A percentile compares a stretch with the other conserved stretches of the same genome.
Evolutionary conservation across 2,329 filamentous ascomycete genomes (phyloP).

Genomic region (Xylariaceae sp.): DNA sequence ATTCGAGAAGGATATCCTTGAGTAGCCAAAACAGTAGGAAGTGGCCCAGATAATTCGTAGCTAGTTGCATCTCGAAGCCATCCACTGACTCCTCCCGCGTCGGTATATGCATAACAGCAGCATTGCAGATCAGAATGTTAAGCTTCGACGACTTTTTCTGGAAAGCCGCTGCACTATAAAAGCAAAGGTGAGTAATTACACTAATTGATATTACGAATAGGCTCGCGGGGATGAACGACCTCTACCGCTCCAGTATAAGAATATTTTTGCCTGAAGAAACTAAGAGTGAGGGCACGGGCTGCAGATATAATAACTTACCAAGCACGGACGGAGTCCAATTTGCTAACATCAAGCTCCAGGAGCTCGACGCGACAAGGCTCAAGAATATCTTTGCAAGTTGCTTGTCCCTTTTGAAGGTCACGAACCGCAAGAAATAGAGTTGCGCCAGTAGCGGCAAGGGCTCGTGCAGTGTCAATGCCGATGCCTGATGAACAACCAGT

Average conservation of each 20-base stretch:
- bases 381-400: slow-evolving; percentile 11
- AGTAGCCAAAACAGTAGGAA: slow-evolving; percentile 27
- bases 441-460: slow-evolving; percentile 24
- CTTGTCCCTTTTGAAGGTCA: slow-evolving; percentile 19
- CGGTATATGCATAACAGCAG: slow-evolving; percentile 20
- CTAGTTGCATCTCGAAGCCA: slow-evolving; percentile 29
- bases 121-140: slow-evolving; percentile 43
- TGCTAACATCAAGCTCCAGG: slow-evolving; percentile 14
- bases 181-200: too few species aligned
- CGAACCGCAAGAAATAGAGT: slow-evolving; percentile 23
- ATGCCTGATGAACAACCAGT: slow-evolving; percentile 25
- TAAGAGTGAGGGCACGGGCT: too few species aligned
- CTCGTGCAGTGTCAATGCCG: slow-evolving; percentile 26
- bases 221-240: too few species aligned
- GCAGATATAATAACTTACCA: too few species aligned
- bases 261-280: too few species aligned
- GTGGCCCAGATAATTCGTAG: slow-evolving; percentile 27
- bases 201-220: too few species aligned
- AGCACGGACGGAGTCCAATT: slow-evolving; percentile 10
- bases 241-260: too few species aligned
- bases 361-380: slow-evolving; percentile 27
- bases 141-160: slow-evolving; percentile 28
- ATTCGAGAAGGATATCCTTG: slow-evolving; percentile 12
- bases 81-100: slow-evolving; percentile 21
- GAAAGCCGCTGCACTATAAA: slow-evolving; percentile 31